Evolutionary conservation across 2,329 filamentous ascomycete genomes (phyloP), one percentile per base, ranked within the genome.

Genomic region (Setomelanomma holmii): DNA sequence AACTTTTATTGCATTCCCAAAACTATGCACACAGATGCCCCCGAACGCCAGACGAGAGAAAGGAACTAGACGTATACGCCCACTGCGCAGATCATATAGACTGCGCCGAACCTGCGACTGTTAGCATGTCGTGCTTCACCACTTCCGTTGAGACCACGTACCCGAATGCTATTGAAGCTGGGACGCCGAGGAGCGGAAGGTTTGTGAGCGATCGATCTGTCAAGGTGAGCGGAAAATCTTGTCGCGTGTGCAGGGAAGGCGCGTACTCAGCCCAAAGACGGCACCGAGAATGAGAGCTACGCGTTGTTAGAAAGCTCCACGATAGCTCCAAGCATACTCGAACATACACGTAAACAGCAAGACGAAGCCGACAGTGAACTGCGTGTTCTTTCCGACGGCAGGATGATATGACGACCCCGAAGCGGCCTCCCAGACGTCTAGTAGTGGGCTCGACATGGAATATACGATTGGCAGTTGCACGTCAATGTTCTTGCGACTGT

Each of bases 21-120:
- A 74, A 74, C 65, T 73, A 75, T 67, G 68, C 61, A 68, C 61
- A 68, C 56, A 49, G 40, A 52, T 27, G 44, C 40, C 54, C 59
- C 64, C 53, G 16, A 71, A 69, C 66, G 68, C 66, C 66, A 58
- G 58, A 51, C 53, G 53, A 60, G 55, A 47, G 56, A 56, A 60
- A 55, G 55, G 63, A 66, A 63, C 78, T 86, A 99, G 76, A 99
- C 91, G 87, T 99, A 98, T 73, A 99, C 95, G 75, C 95, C 95
- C 74, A 95, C 95, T 55, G 93, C 95, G 79, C 95, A 99, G 79
- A 99, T 98, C 89, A 97, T 96, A 79, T 95, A 97, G 40, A 99
- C 92, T 44, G 93, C 89, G 66, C 95, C 95, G 76, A 96, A 90
- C 44, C 93, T 97, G 71, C n/a, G 34, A 12, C n/a, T 40, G 21